Base-by-base conservation (phyloP, 2,329 filamentous ascomycete species). In the Davidsoniella virescens region DNA sequence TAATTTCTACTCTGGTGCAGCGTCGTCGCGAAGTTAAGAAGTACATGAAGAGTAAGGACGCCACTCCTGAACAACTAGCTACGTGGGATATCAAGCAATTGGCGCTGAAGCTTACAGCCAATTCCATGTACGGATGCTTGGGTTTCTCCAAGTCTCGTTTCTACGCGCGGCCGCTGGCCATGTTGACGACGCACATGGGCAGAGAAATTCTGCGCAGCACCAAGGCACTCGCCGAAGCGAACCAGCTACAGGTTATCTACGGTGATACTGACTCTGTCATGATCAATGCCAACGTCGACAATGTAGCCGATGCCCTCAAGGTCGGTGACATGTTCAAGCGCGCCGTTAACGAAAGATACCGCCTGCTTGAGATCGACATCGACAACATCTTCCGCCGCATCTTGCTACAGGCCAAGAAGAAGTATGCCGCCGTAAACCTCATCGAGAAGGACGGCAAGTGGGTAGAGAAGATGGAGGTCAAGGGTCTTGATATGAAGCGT, bases 261-360 rank as follows among this genome's bases (percentile, higher is more conserved):
- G 92, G 92, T 69, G 92, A 98, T 66, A 98, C 92, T 10, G 92
- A 98, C 66, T 98, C 92, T 7, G 92, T 98, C 67, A 98, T 98
- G 92, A 96, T 98, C 70, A 98, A 98, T 61, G 94, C 92, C 55
- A 96, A 96, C 61, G 87, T 92, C 50, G 86, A 95, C 65, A 94
- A 84, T 57, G 84, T 96, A 26, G 79, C 84, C 29, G 87, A 94
- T 59, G 92, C 92, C 1, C 70, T 95, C 58, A 88, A 84, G 61
- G 84, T 98, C 47, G 93, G 92, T 52, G 81, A 87, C 42, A 87
- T 96, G 55, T 96, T 98, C 73, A 96, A 95, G 68, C 82, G 80
- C 59, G 78, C 86, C 20, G 92, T 98, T 66, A 98, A 98, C 61
- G 86, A 94, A 58, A 80, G 83, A 55, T 98, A 98, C 65, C 84